Base-by-base conservation (phyloP, 768 basidiomycete species). In the Tylopilus sp. region DNA sequence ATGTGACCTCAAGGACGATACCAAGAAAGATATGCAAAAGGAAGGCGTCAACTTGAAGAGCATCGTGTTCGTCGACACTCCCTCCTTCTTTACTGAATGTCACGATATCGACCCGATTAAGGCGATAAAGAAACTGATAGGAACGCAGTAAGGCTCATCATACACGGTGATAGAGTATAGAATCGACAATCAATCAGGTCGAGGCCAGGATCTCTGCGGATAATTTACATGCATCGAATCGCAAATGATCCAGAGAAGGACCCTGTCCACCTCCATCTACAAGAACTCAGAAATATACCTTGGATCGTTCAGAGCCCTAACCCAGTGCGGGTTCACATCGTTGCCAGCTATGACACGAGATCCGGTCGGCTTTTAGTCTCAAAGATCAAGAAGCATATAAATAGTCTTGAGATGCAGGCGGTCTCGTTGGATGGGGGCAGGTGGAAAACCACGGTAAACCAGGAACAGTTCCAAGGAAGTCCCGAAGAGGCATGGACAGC, bases 41-140 rank as follows among this genome's bases (percentile, higher is more conserved):
- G 57, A 48, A 3, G 55, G 48, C 1, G 6, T 55, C 7, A 48
- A n/a, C n/a, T n/a, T n/a, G n/a, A n/a, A 47, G 22, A 44, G 40
- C 13, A 47, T 63, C 10, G 56, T 65, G 8, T 57, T 64, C 21
- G 40, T 62, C 3, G 63, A 64, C 28, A 53, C 58, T 0, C 63
- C 63, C 21, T 63, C 61, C 0, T 63, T 62, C 28, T 44, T 48
- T 31, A 62, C 61, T 1, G 60, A 20, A 21, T 39, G 35, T 17
- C 26, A 51, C 8, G 15, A 44, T 6, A 42, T 33, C 3, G 50
- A 61, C 40, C 45, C 59, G 9, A 30, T 25, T 17, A 4, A 33
- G 10, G 48, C 48, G 47, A 26, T 64, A 1, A 9, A 7, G 1
- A n/a, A 23, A 9, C 57, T 59, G 59, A 15, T 56, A 2, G 4